Evolutionary conservation across 306 rosid species (phyloP).

Genomic region (peach (Prunus persica)): DNA sequence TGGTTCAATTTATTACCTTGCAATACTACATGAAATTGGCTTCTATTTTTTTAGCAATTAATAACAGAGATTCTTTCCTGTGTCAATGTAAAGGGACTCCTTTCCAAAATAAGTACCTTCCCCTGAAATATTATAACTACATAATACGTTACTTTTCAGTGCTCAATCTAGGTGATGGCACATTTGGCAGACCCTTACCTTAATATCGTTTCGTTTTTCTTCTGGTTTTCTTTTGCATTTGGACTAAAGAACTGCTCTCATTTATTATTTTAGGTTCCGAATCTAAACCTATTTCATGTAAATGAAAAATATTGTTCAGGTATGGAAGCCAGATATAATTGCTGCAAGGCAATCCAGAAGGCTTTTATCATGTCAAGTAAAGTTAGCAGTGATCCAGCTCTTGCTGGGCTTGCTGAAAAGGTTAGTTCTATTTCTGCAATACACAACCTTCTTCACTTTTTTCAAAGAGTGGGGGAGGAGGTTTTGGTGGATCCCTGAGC

Average conservation of each 20-base stretch:
- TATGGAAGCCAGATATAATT: constrained; percentile 83
- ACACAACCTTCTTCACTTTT: not conserved
- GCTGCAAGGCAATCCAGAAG: constrained; percentile 67
- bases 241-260: not conserved
- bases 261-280: not conserved
- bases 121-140: not conserved
- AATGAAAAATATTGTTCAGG: constrained; percentile 42
- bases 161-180: not conserved
- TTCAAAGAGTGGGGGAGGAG: not conserved
- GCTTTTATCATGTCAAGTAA: constrained; percentile 52
- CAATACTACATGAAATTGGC: not conserved
- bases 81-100: not conserved
- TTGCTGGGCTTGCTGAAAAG: constrained; percentile 57
- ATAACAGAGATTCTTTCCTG: not conserved
- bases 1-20: not conserved
- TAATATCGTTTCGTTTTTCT: not conserved
- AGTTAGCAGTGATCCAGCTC: constrained; percentile 49
- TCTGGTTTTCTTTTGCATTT: constrained; percentile 3
- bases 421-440: constrained; percentile 31
- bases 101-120: too few species aligned
- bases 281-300: not conserved
- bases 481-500: not conserved
- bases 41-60: not conserved
- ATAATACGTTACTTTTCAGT: not conserved
- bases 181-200: not conserved